phyloP scores from a whole-genome alignment of 2,329 filamentous ascomycete genomes.

The Ophiostoma fasciatum region DNA sequence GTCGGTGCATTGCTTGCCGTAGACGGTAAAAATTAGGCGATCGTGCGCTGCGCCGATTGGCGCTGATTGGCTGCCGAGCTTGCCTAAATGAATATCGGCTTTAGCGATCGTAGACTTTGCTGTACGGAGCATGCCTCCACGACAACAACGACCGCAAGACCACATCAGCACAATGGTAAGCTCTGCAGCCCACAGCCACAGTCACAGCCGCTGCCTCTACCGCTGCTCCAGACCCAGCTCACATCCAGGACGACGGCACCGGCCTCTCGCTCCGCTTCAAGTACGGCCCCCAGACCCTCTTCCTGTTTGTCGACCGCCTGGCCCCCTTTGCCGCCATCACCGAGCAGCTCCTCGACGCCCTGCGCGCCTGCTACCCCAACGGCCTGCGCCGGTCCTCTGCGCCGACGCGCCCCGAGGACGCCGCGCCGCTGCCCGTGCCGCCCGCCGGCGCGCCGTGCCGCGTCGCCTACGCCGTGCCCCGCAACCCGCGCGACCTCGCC shows the following conservation, averaged over 20 bases:
- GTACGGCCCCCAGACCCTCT: slow-evolving; percentile 54
- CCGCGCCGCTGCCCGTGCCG: slow-evolving; percentile 18
- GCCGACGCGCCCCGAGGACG: background rate
- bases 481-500: slow-evolving; percentile 27
- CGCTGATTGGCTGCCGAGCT: too few relatives aligned
- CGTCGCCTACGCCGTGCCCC: slow-evolving; percentile 32
- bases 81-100: too few relatives aligned
- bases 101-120: too few relatives aligned
- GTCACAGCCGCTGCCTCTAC: too few relatives aligned
- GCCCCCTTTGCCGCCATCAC: slow-evolving; percentile 43
- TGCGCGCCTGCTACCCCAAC: slow-evolving; percentile 40
- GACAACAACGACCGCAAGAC: too few relatives aligned
- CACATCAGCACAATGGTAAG: too few relatives aligned
- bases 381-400: slow-evolving; percentile 29
- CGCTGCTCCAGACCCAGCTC: too few relatives aligned
- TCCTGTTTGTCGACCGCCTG: slow-evolving; percentile 47
- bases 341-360: slow-evolving; percentile 38
- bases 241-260: slow-evolving; percentile 28
- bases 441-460: slow-evolving; percentile 20
- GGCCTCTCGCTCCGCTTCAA: slow-evolving; percentile 57
- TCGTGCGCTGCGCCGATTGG: too few relatives aligned
- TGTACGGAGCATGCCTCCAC: too few relatives aligned
- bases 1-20: too few relatives aligned
- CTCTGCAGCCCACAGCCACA: too few relatives aligned
- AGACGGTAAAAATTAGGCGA: too few relatives aligned